phyloP scores from a whole-genome alignment of 345 rosid genomes.

The Theobroma cacao region DNA sequence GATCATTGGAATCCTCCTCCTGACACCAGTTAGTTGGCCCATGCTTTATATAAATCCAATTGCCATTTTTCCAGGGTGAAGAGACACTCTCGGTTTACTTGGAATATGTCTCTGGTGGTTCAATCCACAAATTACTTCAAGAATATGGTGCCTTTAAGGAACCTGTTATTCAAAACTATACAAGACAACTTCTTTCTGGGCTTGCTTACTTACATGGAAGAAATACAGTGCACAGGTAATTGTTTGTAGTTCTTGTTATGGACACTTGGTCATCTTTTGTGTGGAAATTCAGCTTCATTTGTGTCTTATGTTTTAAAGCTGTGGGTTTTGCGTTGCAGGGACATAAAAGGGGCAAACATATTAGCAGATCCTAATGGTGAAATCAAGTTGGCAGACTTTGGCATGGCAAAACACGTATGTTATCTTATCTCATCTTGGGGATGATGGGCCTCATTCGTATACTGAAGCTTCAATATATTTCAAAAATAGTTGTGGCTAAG shows the following conservation, averaged over 20 bases:
- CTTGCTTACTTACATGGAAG: constrained; percentile 90
- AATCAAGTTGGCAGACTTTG: constrained; percentile 93
- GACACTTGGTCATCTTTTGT: neutral
- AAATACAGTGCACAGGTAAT: constrained; percentile 91
- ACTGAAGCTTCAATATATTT: neutral
- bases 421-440: constrained; percentile 5
- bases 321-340: constrained; percentile 47
- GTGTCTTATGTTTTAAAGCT: constrained; percentile 1
- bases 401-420: constrained; percentile 97
- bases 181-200: constrained; percentile 83
- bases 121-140: constrained; percentile 89
- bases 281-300: neutral
- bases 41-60: constrained; percentile 19
- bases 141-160: constrained; percentile 92
- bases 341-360: constrained; percentile 96
- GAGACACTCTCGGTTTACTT: constrained; percentile 91
- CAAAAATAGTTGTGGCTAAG: neutral
- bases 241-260: constrained; percentile 12
- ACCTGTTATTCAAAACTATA: constrained; percentile 90
- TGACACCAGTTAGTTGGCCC: constrained; percentile 14
- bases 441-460: constrained; percentile 1
- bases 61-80: constrained; percentile 57
- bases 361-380: constrained; percentile 94
- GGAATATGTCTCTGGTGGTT: constrained; percentile 96
- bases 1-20: neutral